Evolutionary conservation across 352 stramenopile species (phyloP).

Genomic region (Phytophthora constricta): DNA sequence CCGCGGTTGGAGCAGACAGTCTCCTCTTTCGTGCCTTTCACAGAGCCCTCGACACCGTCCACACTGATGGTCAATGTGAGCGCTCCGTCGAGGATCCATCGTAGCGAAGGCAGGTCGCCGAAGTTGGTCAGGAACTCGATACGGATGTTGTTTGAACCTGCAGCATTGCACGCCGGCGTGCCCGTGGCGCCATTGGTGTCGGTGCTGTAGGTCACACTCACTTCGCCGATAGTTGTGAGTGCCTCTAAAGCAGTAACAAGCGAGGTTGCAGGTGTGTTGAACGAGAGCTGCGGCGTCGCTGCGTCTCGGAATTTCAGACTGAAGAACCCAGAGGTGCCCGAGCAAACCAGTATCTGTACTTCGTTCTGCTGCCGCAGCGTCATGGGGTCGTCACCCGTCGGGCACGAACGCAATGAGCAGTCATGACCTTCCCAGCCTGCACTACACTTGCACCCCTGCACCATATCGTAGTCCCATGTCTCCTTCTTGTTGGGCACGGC

Average conservation of each 20-base stretch:
- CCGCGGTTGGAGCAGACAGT: conserved; percentile 67
- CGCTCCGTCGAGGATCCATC: conserved; percentile 70
- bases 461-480: conserved; percentile 91
- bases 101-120: conserved; percentile 64
- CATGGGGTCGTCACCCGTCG: conserved; percentile 89
- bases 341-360: conserved; percentile 80
- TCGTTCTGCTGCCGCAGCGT: conserved; percentile 80
- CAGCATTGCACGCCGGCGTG: conserved; percentile 45
- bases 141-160: conserved; percentile 62
- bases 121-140: conserved; percentile 77
- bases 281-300: conserved; percentile 62
- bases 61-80: conserved; percentile 55
- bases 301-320: conserved; percentile 76
- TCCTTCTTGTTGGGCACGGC: conserved; percentile 83
- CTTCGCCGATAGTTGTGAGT: conserved; percentile 56
- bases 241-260: conserved; percentile 45
- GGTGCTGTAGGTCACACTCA: conserved; percentile 54
- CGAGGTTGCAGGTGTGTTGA: conserved; percentile 31
- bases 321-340: conserved; percentile 64
- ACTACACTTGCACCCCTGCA: conserved; percentile 88
- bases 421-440: conserved; percentile 90
- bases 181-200: conserved; percentile 24
- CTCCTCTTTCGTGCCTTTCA: conserved; percentile 72
- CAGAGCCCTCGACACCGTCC: conserved; percentile 53
- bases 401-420: conserved; percentile 88